Conservation (phyloP, 371 early-diverging fungal genomes). For the Mucor piriformis region DNA sequence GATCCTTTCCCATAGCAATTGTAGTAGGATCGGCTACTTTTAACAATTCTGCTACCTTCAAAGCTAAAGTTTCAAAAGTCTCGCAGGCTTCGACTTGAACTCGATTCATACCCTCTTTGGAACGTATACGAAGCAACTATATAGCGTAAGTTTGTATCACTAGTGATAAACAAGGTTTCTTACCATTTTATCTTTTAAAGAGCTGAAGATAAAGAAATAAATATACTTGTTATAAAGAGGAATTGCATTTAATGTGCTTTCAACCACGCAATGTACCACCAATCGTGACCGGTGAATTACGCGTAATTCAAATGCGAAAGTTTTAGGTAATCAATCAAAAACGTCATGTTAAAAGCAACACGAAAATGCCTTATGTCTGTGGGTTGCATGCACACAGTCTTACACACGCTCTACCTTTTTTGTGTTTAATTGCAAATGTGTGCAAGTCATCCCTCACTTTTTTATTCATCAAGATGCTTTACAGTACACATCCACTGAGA, state of each 20-base stretch:
- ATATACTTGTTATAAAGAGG: not conserved
- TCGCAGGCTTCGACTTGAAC: constrained; percentile 69
- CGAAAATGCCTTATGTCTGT: too few relatives aligned
- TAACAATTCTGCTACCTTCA: constrained; percentile 56
- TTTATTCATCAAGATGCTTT: too few relatives aligned
- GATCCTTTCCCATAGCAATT: constrained; percentile 57
- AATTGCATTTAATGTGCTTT: not conserved
- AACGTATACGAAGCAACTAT: constrained; percentile 80
- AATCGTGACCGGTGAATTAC: constrained; percentile 1
- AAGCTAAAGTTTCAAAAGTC: constrained; percentile 53
- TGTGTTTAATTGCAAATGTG: too few relatives aligned
- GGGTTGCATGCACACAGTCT: too few relatives aligned
- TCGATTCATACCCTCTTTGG: constrained; percentile 82
- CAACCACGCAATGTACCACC: too few relatives aligned
- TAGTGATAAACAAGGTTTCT: not conserved
- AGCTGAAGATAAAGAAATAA: not conserved
- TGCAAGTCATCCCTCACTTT: too few relatives aligned
- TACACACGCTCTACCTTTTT: too few relatives aligned
- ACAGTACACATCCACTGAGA: too few relatives aligned
- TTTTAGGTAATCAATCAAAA: too few relatives aligned
- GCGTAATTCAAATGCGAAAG: not conserved
- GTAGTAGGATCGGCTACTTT: constrained; percentile 49
- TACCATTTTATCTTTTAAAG: not conserved
- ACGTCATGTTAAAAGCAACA: too few relatives aligned
- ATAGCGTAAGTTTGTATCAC: not conserved